These are phyloP conservation scores for Limonium bicolor DNA, from an alignment of 148 eudicot genomes.

Conservation along the genomic window DNA sequence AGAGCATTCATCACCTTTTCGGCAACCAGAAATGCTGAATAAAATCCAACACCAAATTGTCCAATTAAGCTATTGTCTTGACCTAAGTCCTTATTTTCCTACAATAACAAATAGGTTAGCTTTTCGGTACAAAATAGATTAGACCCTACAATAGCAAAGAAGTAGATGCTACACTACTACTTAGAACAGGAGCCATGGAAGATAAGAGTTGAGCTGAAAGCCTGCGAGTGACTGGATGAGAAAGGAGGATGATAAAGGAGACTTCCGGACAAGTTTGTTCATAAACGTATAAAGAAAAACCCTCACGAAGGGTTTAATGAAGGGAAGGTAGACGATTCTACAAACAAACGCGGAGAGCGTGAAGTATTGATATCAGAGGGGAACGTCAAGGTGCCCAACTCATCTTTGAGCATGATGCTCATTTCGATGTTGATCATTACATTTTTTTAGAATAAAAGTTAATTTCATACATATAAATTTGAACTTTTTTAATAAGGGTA, in stretches of 20 bases:
- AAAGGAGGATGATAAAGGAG: too few species aligned
- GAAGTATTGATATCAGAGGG: too few species aligned
- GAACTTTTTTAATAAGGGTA: too few species aligned
- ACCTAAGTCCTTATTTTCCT: constrained; percentile 91
- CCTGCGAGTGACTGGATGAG: background rate
- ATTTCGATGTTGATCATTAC: too few species aligned
- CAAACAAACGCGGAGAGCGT: too few species aligned
- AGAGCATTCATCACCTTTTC: constrained; percentile 93
- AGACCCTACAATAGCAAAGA: too few species aligned
- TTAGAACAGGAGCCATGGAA: constrained; percentile 42
- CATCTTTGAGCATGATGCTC: too few species aligned
- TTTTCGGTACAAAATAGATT: too few species aligned
- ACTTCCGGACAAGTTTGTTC: background rate
- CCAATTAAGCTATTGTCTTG: constrained; percentile 88
- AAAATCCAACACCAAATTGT: constrained; percentile 99
- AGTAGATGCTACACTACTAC: constrained; percentile 25
- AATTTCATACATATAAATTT: too few species aligned
- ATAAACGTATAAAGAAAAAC: constrained; percentile 13
- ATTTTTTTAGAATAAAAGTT: too few species aligned
- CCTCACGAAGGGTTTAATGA: constrained; percentile 20
- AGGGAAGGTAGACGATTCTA: constrained; percentile 27
- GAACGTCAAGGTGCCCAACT: too few species aligned
- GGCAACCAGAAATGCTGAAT: constrained; percentile 96
- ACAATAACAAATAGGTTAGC: too few species aligned
- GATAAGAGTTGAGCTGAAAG: background rate